A percentile compares a stretch with the other conserved stretches of the same genome.
phyloP scores from a whole-genome alignment of 2,329 filamentous ascomycete genomes.

The Neonectria sp. region DNA sequence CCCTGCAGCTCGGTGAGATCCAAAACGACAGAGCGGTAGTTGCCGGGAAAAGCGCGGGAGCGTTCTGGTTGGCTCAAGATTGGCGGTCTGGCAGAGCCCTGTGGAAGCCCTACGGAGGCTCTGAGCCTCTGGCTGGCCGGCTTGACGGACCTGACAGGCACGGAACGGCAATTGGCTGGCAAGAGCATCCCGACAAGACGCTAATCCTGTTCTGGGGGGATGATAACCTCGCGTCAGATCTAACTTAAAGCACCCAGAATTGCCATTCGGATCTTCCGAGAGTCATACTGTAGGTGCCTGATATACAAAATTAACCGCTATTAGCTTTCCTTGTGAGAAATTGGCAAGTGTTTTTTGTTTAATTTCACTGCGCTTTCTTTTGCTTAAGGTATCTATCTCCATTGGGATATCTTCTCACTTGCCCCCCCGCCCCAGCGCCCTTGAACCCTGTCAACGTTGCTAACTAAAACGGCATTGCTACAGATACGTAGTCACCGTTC shows the following conservation, averaged over 20 bases:
- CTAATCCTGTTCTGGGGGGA: not conserved
- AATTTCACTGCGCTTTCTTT: not conserved
- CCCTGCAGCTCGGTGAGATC: slow-evolving; percentile 45
- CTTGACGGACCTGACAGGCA: not conserved
- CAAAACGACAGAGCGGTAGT: slow-evolving; percentile 39
- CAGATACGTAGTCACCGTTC: no score
- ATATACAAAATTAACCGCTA: no score
- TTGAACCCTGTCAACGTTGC: not conserved
- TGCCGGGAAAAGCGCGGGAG: slow-evolving; percentile 34
- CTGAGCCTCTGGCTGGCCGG: not conserved
- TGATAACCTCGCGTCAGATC: not conserved
- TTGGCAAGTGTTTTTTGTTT: not conserved
- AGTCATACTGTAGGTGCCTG: not conserved
- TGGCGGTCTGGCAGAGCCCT: not conserved
- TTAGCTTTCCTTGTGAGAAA: not conserved
- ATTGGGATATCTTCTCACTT: no score
- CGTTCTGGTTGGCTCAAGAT: slow-evolving; percentile 18
- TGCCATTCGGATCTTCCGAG: not conserved
- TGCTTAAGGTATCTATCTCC: no score
- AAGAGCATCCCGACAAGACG: slow-evolving; percentile 7
- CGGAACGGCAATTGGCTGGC: slow-evolving; percentile 18
- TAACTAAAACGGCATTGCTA: no score
- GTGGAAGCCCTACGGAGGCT: not conserved
- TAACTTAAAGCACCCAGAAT: not conserved
- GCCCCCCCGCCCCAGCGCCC: no score